Evolutionary conservation across 73 alveolate species (phyloP).

Genomic region (Stentor roeselii): DNA sequence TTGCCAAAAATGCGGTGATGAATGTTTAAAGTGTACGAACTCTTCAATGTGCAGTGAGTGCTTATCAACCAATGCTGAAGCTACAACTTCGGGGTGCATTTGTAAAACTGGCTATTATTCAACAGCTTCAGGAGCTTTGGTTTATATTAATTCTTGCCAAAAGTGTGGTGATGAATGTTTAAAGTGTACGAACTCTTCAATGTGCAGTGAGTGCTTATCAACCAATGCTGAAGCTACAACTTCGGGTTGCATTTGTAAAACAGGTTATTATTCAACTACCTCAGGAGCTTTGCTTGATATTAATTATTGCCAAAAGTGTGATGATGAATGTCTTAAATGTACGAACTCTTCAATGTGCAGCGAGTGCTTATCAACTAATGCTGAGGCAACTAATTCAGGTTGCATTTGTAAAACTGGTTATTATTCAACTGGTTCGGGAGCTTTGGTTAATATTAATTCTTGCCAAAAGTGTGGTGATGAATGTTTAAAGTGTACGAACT

Average conservation of each 20-base stretch:
- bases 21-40: neutral
- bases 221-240: neutral
- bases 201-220: neutral
- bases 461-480: neutral
- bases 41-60: neutral
- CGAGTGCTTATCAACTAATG: neutral
- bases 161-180: neutral
- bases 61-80: neutral
- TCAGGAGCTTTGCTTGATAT: neutral
- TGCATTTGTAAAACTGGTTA: neutral
- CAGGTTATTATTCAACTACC: neutral
- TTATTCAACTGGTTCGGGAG: neutral
- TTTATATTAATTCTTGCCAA: neutral
- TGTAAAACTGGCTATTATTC: neutral
- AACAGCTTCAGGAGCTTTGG: neutral
- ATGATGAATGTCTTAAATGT: neutral
- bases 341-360: neutral
- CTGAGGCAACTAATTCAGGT: neutral
- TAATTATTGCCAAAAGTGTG: neutral
- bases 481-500: neutral
- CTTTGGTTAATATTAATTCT: neutral
- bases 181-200: neutral
- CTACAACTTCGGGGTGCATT: neutral
- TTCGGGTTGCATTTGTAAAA: neutral
- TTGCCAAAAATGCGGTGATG: neutral